These are phyloP conservation scores for Cydonia oblonga DNA, from an alignment of 331 rosid species.

Conservation along the genomic window DNA sequence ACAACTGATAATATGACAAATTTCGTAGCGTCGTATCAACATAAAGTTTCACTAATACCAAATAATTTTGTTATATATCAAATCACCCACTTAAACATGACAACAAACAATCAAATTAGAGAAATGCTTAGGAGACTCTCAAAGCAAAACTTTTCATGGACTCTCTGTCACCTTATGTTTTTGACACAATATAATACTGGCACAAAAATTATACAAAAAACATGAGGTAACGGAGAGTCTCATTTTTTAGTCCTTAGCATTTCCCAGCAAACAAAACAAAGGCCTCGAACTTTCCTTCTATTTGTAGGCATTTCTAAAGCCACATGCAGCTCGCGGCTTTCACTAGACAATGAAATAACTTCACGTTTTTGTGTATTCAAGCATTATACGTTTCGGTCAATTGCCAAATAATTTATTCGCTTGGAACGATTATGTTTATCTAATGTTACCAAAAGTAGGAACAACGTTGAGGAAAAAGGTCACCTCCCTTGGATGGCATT, in stretches of 20 bases:
- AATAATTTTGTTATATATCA: neutral
- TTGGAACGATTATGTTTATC: neutral
- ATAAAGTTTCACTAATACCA: neutral
- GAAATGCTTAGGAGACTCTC: rapidly evolving
- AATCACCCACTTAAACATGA: neutral
- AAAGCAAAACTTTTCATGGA: too few relatives aligned
- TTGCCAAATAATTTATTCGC: neutral
- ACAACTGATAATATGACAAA: too few relatives aligned
- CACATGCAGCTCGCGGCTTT: neutral
- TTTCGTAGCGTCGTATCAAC: too few relatives aligned
- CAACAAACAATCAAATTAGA: neutral
- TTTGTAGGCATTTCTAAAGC: neutral
- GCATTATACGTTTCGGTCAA: neutral
- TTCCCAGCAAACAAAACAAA: too few relatives aligned
- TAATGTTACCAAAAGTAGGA: neutral
- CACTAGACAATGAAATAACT: neutral
- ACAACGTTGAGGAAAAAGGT: neutral
- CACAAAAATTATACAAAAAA: too few relatives aligned
- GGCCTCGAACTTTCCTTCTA: neutral
- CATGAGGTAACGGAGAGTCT: rapidly evolving
- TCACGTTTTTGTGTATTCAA: neutral
- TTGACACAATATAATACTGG: too few relatives aligned
- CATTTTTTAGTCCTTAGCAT: too few relatives aligned
- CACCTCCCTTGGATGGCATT: neutral
- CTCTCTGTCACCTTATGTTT: rapidly evolving